Evolutionary conservation across 495 filamentous ascomycete genomes (phyloP).

Genomic region (Trichoderma orchidacearum): DNA sequence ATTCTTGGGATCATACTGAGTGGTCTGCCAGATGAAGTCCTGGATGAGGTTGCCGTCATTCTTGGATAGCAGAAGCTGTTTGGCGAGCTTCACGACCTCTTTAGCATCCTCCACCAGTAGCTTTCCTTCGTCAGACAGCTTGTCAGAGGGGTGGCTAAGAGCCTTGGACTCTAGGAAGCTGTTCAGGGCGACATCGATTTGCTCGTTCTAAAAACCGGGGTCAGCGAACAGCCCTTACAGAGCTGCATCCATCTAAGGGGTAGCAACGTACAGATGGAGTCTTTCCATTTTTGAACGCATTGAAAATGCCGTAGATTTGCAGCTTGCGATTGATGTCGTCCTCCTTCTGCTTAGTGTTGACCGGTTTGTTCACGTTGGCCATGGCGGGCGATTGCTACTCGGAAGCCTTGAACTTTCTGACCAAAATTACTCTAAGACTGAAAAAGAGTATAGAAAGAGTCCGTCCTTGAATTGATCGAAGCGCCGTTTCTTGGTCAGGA

Average conservation of each 20-base stretch:
- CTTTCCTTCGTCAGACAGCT: conserved; percentile 72
- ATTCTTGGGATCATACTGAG: conserved; percentile 52
- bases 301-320: conserved; percentile 84
- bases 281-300: conserved; percentile 80
- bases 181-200: conserved; percentile 91
- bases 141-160: conserved; percentile 55
- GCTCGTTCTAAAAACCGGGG: conserved; percentile 54
- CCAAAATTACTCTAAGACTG: not conserved
- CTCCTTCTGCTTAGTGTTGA: conserved; percentile 43
- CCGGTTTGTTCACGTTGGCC: conserved; percentile 50
- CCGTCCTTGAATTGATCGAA: too few relatives aligned
- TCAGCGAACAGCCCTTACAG: conserved; percentile 5
- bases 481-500: too few relatives aligned
- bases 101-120: conserved; percentile 62
- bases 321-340: conserved; percentile 83
- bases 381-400: conserved; percentile 4
- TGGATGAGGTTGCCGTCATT: conserved; percentile 90
- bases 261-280: conserved; percentile 64
- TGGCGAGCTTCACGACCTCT: conserved; percentile 78
- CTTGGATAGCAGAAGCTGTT: conserved; percentile 80
- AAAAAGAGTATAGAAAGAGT: not conserved
- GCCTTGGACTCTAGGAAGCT: conserved; percentile 56
- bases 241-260: too few relatives aligned
- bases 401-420: too few relatives aligned
- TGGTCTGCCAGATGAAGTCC: conserved; percentile 91